A percentile compares a stretch with the other conserved stretches of the same genome.
phyloP scores from a whole-genome alignment of 345 rosid species.

The Microthlaspi erraticum region DNA sequence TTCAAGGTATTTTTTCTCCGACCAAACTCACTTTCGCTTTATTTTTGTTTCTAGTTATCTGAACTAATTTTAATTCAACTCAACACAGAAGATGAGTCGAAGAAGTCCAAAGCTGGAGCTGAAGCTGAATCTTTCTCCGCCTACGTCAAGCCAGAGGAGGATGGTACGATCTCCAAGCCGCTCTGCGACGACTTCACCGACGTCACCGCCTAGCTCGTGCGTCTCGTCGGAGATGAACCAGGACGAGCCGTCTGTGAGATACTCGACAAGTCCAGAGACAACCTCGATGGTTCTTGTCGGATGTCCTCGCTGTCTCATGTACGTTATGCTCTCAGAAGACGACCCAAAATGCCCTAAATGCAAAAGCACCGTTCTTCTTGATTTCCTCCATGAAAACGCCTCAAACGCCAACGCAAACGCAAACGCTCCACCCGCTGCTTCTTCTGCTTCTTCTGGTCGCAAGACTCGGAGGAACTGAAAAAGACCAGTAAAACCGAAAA shows the following conservation, averaged over 20 bases:
- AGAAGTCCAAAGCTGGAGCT: conserved; percentile 83
- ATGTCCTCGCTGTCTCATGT: conserved; percentile 90
- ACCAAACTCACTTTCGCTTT: conserved; percentile 21
- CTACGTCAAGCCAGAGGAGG: conserved; percentile 53
- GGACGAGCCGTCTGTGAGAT: conserved; percentile 51
- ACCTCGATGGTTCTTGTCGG: conserved; percentile 94
- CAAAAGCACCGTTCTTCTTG: conserved; percentile 90
- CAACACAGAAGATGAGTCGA: conserved; percentile 65
- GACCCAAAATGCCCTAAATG: conserved; percentile 89
- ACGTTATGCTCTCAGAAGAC: conserved; percentile 86
- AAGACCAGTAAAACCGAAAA: conserved; percentile 46
- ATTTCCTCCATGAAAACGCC: conserved; percentile 61
- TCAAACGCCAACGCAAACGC: conserved; percentile 40
- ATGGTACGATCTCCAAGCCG: conserved; percentile 64
- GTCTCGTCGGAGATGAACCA: conserved; percentile 80
- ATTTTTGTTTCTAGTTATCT: conserved; percentile 28
- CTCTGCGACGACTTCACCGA: conserved; percentile 72
- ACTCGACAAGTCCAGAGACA: conserved; percentile 85
- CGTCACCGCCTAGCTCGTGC: conserved; percentile 91
- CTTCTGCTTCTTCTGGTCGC: conserved; percentile 41
- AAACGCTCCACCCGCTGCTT: conserved; percentile 24
- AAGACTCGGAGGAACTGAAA: conserved; percentile 41
- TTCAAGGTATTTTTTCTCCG: conserved; percentile 42
- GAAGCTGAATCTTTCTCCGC: conserved; percentile 90
- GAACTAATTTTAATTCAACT: neutral